These are phyloP conservation scores for Apiospora saccharicola DNA, from an alignment of 2,329 filamentous ascomycete genomes.

Conservation along the genomic window DNA sequence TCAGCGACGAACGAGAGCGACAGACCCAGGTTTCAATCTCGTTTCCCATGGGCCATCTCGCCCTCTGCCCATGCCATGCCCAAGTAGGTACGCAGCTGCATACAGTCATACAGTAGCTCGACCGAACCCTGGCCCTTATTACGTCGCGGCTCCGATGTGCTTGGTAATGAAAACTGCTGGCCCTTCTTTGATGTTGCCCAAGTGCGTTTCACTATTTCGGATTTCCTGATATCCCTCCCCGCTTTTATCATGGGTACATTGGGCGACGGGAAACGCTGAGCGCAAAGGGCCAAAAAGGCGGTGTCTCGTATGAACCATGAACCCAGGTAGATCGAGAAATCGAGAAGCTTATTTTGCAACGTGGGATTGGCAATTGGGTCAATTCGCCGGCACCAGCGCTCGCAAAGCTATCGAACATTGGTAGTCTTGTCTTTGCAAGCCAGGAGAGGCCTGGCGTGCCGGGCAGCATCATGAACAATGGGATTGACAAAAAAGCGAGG, in stretches of 20 bases:
- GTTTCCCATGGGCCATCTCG: conserved; percentile 17
- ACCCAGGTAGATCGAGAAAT: conserved; percentile 1
- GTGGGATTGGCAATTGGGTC: conserved; percentile 7
- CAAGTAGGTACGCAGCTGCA: conserved; percentile 20
- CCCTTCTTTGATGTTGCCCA: conserved; percentile 14
- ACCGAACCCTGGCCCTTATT: conserved; percentile 21
- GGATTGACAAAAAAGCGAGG: conserved; percentile 12
- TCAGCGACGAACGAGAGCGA: conserved; percentile 6
- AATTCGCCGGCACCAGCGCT: conserved; percentile 2
- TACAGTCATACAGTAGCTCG: conserved; percentile 13
- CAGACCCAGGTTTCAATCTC: conserved; percentile 12
- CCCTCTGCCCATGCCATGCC: conserved; percentile 1
- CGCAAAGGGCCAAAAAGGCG: background rate
- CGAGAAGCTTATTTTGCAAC: conserved; percentile 13
- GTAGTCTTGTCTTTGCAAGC: background rate
- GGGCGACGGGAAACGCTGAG: background rate
- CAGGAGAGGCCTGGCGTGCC: background rate
- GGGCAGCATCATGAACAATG: conserved; percentile 16
- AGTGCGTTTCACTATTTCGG: conserved; percentile 21
- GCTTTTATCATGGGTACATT: conserved; percentile 20
- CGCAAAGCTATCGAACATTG: background rate
- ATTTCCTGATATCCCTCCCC: conserved; percentile 21
- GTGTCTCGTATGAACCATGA: conserved; percentile 10
- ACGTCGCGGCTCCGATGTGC: conserved; percentile 18
- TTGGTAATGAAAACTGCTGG: conserved; percentile 15